Evolutionary conservation across 2,329 filamentous ascomycete genomes (phyloP), one percentile per base, ranked within the genome.

Genomic region (Myriosclerotinia duriaeana): DNA sequence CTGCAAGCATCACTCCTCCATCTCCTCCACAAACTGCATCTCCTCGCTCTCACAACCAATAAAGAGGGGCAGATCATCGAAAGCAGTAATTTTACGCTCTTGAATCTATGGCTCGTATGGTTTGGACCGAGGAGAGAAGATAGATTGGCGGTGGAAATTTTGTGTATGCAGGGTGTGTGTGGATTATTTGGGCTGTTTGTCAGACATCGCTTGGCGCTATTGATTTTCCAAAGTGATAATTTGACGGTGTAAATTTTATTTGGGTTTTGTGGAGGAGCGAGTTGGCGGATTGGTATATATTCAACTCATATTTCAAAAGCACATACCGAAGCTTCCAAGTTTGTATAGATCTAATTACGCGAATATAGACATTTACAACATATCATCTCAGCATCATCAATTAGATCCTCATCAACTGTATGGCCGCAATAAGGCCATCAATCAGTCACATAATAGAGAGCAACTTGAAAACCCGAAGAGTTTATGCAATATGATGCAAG

Each of bases 81-180:
- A 78, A 94, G 89, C 26, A 92, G 87, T 71, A 99, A 99, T 78
- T 84, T 99, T 70, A 99, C 95, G 11, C 85, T 99, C 58, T 83
- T 99, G 71, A 99, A 99, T 77, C 84, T 99, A 66, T 99, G 94
- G 94, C 82, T 99, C 69, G 91, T 98, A 62, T 96, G 93, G 91
- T 89, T 93, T 77, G 95, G 95, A 0, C 93, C 95, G 3, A 85
- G 96, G 83, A 86, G 91, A 69, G 95, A 99, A 78, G 91, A 97
- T 78, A 84, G 86, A 55, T 82, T 99, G 64, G 91, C 92, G 36
- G 81, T 87, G 75, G 92, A 95, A 77, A 84, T 99, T 68, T 85
- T 95, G 55, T 79, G 80, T n/a, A 84, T 97, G 78, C 95, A 99
- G 81, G 81, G 86, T 20, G 78, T 83, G 5, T 85, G 90, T 69